Conservation (phyloP, 2,329 filamentous ascomycete genomes). For the Exophiala dermatitidis region DNA sequence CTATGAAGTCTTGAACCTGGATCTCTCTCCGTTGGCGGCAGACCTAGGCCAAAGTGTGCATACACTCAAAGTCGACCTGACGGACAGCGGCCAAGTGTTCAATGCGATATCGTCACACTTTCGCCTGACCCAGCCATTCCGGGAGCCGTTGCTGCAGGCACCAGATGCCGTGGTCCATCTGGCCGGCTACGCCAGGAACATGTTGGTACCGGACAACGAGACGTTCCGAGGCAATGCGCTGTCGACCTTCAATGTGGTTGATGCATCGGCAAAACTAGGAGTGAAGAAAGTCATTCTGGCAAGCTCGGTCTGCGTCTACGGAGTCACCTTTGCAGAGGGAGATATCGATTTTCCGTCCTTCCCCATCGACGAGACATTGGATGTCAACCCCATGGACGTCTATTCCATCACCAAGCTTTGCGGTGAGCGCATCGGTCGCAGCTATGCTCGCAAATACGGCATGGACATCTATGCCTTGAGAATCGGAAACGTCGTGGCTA, state of each 20-base stretch:
- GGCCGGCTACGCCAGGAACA: background rate
- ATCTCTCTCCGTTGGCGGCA: background rate
- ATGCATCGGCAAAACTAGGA: background rate
- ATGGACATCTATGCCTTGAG: constrained; percentile 54
- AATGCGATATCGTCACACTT: background rate
- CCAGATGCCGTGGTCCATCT: background rate
- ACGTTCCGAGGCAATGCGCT: background rate
- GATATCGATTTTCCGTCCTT: constrained; percentile 50
- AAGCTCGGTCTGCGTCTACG: constrained; percentile 45
- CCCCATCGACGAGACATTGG: constrained; percentile 52
- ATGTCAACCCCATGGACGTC: constrained; percentile 53
- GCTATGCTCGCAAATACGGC: constrained; percentile 48
- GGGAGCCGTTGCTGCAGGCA: background rate
- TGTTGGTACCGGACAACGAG: background rate
- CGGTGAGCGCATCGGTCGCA: constrained; percentile 47
- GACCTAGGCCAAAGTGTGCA: background rate
- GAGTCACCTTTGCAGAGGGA: constrained; percentile 54
- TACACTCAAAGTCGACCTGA: no score
- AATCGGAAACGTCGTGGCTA: constrained; percentile 55
- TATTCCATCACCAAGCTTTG: constrained; percentile 55
- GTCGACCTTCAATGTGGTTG: background rate
- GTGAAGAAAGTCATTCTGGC: background rate
- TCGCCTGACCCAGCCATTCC: background rate
- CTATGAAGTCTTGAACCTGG: background rate
- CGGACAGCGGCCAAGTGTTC: background rate